phyloP scores from a whole-genome alignment of 2,329 filamentous ascomycete genomes.

The Penicillium sp. region DNA sequence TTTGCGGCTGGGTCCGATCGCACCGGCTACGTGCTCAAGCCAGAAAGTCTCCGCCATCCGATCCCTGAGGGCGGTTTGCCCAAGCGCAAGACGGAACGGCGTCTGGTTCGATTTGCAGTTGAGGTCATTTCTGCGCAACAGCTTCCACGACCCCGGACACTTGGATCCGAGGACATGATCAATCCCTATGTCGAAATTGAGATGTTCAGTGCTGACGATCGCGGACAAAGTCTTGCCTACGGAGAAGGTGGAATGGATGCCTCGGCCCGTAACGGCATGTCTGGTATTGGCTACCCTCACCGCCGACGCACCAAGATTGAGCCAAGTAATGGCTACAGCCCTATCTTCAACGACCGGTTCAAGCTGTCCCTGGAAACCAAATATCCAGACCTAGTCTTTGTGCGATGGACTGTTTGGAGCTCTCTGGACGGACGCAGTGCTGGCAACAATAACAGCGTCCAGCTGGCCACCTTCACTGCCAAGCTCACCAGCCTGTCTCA shows the following conservation, averaged over 20 bases:
- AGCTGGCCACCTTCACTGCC: conserved; percentile 83
- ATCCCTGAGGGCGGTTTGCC: conserved; percentile 22
- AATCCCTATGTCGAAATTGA: conserved; percentile 95
- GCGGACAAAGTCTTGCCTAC: conserved; percentile 65
- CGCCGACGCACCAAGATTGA: conserved; percentile 75
- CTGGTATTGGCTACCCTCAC: conserved; percentile 65
- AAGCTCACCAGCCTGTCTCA: conserved; percentile 85
- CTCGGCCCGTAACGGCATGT: conserved; percentile 58
- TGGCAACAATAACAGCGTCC: conserved; percentile 55
- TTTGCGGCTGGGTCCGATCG: conserved; percentile 82
- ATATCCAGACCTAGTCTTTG: conserved; percentile 86
- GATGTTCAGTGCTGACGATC: conserved; percentile 89
- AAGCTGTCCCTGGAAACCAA: conserved; percentile 84
- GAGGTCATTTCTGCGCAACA: conserved; percentile 92
- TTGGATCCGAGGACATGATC: conserved; percentile 67
- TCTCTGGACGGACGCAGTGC: conserved; percentile 68
- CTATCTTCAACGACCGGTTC: conserved; percentile 74
- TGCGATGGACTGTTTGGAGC: conserved; percentile 87
- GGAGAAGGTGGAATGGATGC: conserved; percentile 62
- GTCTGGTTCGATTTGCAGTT: conserved; percentile 76
- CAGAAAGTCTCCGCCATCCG: conserved; percentile 63
- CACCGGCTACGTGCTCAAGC: conserved; percentile 91
- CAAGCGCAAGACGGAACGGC: conserved; percentile 63
- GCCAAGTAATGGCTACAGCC: conserved; percentile 87
- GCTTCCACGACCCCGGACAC: conserved; percentile 71